Evolutionary conservation across 1,284 basidiomycete species (phyloP), one percentile per base, ranked within the genome.

Genomic region (Irpex sp.): DNA sequence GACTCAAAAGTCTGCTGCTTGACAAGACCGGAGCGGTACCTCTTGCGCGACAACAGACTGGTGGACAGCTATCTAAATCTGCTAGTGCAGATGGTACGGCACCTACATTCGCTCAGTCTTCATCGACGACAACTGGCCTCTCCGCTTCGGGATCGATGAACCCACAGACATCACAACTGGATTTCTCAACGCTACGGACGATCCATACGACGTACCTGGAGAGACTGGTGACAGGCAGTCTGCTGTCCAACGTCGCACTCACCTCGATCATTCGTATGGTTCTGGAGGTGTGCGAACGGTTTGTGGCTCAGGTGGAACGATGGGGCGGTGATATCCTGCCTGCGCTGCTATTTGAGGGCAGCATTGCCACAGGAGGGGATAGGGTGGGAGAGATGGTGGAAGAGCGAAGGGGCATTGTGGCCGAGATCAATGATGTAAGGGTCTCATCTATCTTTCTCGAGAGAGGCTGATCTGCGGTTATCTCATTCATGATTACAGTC

Each of bases 271-370:
- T 94, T 36, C 84, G 88, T 11, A 81, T 86, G 50, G 87, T 95
- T 60, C 79, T 96, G 58, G 91, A 93, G 66, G 80, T 89, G 2
- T 96, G 93, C 72, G 92, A 93, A 71, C 82, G 87, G 6, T 94
- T 97, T 69, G 90, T 89, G 13, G 92, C 87, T 6, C 85, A 93
- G 63, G 85, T 95, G 0, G 94, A 95, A 74, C 78, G 93, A 56
- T 97, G 94, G 94, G 92, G 92, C n/a, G 94, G 93, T 0, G 93
- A 96, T 70, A 86, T 96, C 2, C 78, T 96, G 1, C 94, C 94
- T 8, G 91, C 89, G 0, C 78, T 95, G 50, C 76, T 95, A 47
- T 88, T 87, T 65, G 93, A 94, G 69, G 92, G 90, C 26, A 91
- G 88, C 69, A 71, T 90, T 56, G 78, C 79, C 4, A 71, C 71